A percentile compares a stretch with the other conserved stretches of the same genome.
Conservation (phyloP, 176 grass and related monocot genomes). For the Carex myosuroides region DNA sequence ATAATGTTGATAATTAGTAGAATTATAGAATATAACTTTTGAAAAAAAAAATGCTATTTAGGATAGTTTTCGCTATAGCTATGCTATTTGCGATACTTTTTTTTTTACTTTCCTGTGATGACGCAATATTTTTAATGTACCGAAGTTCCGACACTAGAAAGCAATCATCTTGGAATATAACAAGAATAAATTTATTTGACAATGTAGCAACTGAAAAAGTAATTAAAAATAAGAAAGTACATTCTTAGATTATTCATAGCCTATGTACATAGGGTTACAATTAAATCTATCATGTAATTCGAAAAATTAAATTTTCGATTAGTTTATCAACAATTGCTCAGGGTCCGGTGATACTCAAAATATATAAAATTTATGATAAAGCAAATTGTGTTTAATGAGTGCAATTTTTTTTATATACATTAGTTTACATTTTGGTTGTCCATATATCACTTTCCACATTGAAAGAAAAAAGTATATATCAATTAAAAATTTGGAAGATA, state of each 20-base stretch:
- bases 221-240: too few relatives aligned
- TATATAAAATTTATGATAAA: neutral
- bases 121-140: too few relatives aligned
- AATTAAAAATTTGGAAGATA: neutral
- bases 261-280: neutral
- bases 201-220: neutral
- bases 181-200: neutral
- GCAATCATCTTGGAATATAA: neutral
- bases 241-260: neutral
- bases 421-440: neutral
- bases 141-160: too few relatives aligned
- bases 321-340: neutral
- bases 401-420: too few relatives aligned
- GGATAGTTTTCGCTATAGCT: too few relatives aligned
- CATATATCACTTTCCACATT: neutral
- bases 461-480: neutral
- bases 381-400: too few relatives aligned
- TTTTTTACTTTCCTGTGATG: too few relatives aligned
- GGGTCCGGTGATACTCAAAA: neutral
- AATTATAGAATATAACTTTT: too few relatives aligned
- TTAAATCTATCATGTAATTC: neutral
- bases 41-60: too few relatives aligned
- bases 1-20: too few relatives aligned
- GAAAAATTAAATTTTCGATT: neutral
- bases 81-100: too few relatives aligned